Evolutionary conservation across 2,329 filamentous ascomycete species (phyloP).

Genomic region (Paraconiothyrium sp.): DNA sequence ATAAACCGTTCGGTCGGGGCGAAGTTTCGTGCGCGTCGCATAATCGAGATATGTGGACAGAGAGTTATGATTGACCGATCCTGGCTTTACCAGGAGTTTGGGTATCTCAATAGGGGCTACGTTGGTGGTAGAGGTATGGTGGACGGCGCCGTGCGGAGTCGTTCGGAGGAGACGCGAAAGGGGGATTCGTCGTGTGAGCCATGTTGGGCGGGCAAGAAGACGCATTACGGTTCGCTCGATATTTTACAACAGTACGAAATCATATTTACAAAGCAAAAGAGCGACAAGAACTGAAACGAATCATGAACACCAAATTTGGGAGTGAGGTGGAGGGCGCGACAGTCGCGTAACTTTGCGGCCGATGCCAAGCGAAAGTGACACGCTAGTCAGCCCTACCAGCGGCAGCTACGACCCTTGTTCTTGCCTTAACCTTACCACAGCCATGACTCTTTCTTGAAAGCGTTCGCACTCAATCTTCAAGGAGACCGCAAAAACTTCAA

Average conservation of each 20-base stretch:
- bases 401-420: conserved; percentile 5
- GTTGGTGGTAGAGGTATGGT: conserved; percentile 36
- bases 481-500: not conserved
- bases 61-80: conserved; percentile 65
- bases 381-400: conserved; percentile 32
- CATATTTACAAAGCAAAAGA: conserved; percentile 37
- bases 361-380: conserved; percentile 21
- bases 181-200: conserved; percentile 29
- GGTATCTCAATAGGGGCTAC: conserved; percentile 38
- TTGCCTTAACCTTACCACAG: not conserved
- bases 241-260: conserved; percentile 5
- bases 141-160: conserved; percentile 33
- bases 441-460: not conserved
- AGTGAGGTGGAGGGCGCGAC: conserved; percentile 10
- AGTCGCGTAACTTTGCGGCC: conserved; percentile 31
- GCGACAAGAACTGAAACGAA: conserved; percentile 9
- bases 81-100: conserved; percentile 38
- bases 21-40: conserved; percentile 65
- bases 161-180: conserved; percentile 32
- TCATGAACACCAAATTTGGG: conserved; percentile 3
- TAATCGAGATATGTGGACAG: conserved; percentile 72
- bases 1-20: conserved; percentile 67
- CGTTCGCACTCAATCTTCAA: not conserved
- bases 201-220: conserved; percentile 34
- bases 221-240: conserved; percentile 38